A percentile compares a stretch with the other conserved stretches of the same genome.
These are phyloP conservation scores for Coniferiporia sulphurascens DNA, from an alignment of 1,284 basidiomycete species.

Conservation along the genomic window DNA sequence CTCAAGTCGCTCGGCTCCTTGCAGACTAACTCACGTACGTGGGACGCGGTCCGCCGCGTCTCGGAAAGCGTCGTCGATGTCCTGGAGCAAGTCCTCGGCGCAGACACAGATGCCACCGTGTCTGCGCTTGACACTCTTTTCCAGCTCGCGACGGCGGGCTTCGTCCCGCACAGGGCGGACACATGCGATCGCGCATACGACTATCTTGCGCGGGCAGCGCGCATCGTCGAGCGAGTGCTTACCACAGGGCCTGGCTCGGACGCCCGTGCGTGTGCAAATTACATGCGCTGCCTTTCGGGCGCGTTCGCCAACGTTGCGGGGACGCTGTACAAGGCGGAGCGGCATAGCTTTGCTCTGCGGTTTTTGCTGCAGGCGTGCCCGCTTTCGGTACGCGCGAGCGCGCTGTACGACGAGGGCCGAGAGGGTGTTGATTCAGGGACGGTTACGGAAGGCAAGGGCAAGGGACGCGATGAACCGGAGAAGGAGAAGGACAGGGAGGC, in stretches of 20 bases:
- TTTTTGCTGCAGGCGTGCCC: conserved; percentile 60
- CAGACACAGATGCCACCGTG: conserved; percentile 21
- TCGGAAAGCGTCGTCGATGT: conserved; percentile 14
- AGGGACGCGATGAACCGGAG: conserved; percentile 23
- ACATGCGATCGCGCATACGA: conserved; percentile 46
- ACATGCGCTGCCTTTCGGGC: conserved; percentile 60
- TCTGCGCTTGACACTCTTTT: conserved; percentile 59
- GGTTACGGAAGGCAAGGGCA: conserved; percentile 5
- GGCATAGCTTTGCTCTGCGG: conserved; percentile 55
- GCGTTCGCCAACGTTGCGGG: conserved; percentile 64
- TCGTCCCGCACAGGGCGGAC: conserved; percentile 43
- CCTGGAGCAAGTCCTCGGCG: conserved; percentile 28
- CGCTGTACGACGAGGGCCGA: conserved; percentile 19
- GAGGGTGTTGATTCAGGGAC: conserved; percentile 5
- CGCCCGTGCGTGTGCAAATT: conserved; percentile 37
- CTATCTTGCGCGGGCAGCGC: conserved; percentile 41
- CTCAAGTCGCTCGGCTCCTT: conserved; percentile 34
- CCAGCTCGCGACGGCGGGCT: conserved; percentile 45
- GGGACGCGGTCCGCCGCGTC: conserved; percentile 9
- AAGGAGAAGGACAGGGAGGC: conserved; percentile 39
- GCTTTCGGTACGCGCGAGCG: conserved; percentile 45
- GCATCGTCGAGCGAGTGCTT: conserved; percentile 28
- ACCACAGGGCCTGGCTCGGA: conserved; percentile 20
- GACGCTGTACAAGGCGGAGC: conserved; percentile 54
- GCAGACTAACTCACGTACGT: not conserved